Evolutionary conservation across 176 grass and related monocot species (phyloP).

Genomic region (Eragrostis nindensis): DNA sequence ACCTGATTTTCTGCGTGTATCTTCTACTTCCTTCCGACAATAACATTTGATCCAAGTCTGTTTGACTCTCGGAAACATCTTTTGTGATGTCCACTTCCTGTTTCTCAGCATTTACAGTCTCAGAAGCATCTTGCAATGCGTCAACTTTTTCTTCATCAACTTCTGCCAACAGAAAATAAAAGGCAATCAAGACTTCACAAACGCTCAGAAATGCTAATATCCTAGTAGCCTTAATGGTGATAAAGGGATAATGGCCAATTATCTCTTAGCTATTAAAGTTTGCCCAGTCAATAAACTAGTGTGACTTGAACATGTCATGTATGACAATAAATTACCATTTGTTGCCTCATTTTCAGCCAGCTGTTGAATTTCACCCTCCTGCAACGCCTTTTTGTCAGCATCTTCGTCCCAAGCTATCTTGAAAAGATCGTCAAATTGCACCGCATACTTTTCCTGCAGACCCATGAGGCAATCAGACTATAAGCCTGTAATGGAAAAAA

Average conservation of each 20-base stretch:
- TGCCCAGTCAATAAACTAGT: slow-evolving; percentile 16
- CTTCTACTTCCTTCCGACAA: slow-evolving; percentile 47
- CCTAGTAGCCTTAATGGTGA: slow-evolving; percentile 5
- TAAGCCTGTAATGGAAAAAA: slow-evolving; percentile 33
- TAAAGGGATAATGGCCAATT: slow-evolving; percentile 19
- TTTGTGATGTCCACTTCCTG: slow-evolving; percentile 31
- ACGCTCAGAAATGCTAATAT: slow-evolving; percentile 18
- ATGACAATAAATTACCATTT: slow-evolving; percentile 45
- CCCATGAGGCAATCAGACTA: slow-evolving; percentile 27
- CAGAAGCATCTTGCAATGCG: slow-evolving; percentile 36
- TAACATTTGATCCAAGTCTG: slow-evolving; percentile 65
- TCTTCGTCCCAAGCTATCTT: slow-evolving; percentile 94
- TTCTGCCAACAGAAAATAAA: slow-evolving; percentile 37
- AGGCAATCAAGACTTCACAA: slow-evolving; percentile 12
- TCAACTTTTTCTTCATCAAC: slow-evolving; percentile 31
- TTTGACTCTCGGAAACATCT: slow-evolving; percentile 56
- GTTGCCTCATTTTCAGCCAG: slow-evolving; percentile 40
- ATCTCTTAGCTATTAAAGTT: slow-evolving; percentile 12
- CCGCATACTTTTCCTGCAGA: slow-evolving; percentile 69
- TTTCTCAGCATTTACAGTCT: slow-evolving; percentile 39
- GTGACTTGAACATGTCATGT: slow-evolving; percentile 24
- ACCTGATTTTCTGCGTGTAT: slow-evolving; percentile 40
- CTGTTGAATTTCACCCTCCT: slow-evolving; percentile 56
- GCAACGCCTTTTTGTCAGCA: slow-evolving; percentile 37
- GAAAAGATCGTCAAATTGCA: slow-evolving; percentile 94